These are phyloP conservation scores for Chrysophaeum taylorii DNA, from an alignment of 352 stramenopile species.

Conservation along the genomic window DNA sequence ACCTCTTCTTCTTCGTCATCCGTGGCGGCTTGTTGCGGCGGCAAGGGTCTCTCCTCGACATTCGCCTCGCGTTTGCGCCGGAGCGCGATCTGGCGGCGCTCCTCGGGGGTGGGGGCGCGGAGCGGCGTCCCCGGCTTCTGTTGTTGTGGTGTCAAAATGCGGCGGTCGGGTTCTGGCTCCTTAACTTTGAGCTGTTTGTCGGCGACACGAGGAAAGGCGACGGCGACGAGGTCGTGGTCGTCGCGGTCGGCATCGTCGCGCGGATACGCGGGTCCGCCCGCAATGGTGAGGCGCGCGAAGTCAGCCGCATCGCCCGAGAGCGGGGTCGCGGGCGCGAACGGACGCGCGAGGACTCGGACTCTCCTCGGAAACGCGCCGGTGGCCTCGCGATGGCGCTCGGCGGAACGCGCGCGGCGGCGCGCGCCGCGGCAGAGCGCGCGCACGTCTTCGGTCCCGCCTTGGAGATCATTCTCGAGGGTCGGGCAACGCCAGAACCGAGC, in stretches of 20 bases:
- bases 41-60: no score
- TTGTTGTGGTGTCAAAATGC: no score
- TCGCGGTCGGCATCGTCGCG: neutral
- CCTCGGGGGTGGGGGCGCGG: no score
- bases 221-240: neutral
- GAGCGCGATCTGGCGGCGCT: no score
- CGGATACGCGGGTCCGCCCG: neutral
- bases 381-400: neutral
- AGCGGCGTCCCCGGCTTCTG: no score
- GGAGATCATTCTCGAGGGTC: neutral
- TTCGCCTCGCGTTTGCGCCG: no score
- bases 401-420: neutral
- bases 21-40: no score
- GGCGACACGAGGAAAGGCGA: no score
- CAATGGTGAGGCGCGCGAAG: neutral
- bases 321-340: neutral
- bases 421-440: neutral
- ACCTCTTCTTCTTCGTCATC: no score
- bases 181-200: no score
- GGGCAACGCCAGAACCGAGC: slow-evolving; percentile 2
- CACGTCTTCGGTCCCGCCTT: no score
- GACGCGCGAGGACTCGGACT: neutral
- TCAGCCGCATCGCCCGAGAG: neutral
- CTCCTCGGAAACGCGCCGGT: neutral
- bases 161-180: no score